Evolutionary conservation across 768 basidiomycete species (phyloP), one percentile per base, ranked within the genome.

Genomic region (Lyophyllum decastes): DNA sequence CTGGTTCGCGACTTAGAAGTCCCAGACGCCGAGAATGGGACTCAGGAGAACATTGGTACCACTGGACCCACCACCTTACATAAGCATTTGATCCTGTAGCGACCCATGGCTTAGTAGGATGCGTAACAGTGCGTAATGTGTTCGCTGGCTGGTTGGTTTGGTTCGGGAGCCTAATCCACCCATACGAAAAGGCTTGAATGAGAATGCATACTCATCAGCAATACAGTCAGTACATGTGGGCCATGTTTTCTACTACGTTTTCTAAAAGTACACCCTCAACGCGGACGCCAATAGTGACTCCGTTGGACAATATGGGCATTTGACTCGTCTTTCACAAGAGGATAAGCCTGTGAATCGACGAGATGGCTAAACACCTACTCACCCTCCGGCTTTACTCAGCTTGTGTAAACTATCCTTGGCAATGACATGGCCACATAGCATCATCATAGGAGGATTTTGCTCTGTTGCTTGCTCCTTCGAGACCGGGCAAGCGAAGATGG

Each of bases 391-490:
- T 75, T 96, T 98, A 69, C 90, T 89, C 46, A 99, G 76, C 70
- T 95, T 93, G 61, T 86, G 85, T 61, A 98, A 75, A 70, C 92
- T 96, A 66, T 98, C 96, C 69, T 90, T 90, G 1, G 93, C 89
- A 45, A 99, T 88, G 35, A 97, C 95, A 73, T 99, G 97, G 2
- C 96, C 97, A 69, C 97, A 98, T 3, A 78, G 76, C 81, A 99
- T 89, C 91, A 98, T 95, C 94, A 97, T 97, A 0, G 97, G 96
- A 9, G 95, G 97, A 70, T 99, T 99, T 57, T 81, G 72, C 52
- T 93, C 90, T 4, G 92, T 95, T 22, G 94, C 88, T 73, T 97
- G 96, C 66, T 98, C 96, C 73, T 98, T 98, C 9, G 94, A 96
- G 21, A 99, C 97, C 0, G 97, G 93, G 72, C 97, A 99, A 47